A percentile compares a stretch with the other conserved stretches of the same genome.
These are phyloP conservation scores for Hypoxylon intermedium DNA, from an alignment of 495 filamentous ascomycete genomes.

Conservation along the genomic window DNA sequence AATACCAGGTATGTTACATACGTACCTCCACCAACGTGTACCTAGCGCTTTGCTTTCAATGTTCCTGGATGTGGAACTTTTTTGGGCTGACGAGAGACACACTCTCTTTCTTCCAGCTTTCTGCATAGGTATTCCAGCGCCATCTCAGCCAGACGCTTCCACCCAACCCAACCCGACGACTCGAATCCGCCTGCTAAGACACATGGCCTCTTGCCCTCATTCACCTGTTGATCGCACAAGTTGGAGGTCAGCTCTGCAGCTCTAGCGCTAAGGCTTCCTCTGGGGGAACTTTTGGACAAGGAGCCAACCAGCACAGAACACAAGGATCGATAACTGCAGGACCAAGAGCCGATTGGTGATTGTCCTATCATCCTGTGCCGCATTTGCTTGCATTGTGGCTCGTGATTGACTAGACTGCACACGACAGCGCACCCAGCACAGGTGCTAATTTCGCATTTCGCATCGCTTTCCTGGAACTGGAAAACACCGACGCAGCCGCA, in stretches of 20 bases:
- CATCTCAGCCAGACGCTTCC: not conserved
- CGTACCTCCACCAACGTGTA: too few relatives aligned
- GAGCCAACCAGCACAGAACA: conserved; percentile 36
- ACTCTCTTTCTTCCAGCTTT: not conserved
- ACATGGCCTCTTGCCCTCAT: conserved; percentile 29
- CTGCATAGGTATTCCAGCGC: conserved; percentile 1
- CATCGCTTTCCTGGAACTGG: conserved; percentile 33
- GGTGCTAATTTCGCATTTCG: conserved; percentile 30
- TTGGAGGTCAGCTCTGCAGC: conserved; percentile 38
- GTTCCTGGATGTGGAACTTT: too few relatives aligned
- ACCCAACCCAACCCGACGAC: too few relatives aligned
- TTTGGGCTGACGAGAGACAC: not conserved
- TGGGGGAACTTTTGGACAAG: conserved; percentile 5
- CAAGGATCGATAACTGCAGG: conserved; percentile 36
- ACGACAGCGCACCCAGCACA: conserved; percentile 17
- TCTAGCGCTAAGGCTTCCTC: conserved; percentile 28
- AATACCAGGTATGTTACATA: too few relatives aligned
- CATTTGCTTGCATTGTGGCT: conserved; percentile 27
- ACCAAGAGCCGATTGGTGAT: conserved; percentile 38
- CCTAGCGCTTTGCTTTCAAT: too few relatives aligned
- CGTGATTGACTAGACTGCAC: conserved; percentile 32
- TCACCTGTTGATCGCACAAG: conserved; percentile 19
- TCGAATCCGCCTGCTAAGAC: too few relatives aligned
- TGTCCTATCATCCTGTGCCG: conserved; percentile 32
- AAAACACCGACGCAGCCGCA: conserved; percentile 29